phyloP scores from a whole-genome alignment of 495 filamentous ascomycete species.

The Staphylotrichum longicolle region DNA sequence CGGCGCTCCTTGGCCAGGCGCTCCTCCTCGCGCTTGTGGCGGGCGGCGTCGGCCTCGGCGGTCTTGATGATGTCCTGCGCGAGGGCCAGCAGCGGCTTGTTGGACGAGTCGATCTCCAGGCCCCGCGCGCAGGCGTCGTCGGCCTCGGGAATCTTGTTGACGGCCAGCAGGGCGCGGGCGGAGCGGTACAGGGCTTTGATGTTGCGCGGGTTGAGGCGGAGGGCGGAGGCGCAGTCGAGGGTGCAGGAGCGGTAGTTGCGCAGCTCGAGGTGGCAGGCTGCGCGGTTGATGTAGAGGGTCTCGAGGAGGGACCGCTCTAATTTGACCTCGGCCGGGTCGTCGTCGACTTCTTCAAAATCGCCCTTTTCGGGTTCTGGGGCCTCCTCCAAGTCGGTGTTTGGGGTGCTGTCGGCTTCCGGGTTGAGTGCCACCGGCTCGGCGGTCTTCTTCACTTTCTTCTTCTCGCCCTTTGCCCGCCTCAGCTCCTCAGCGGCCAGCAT shows the following conservation, averaged over 20 bases:
- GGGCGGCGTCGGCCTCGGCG: slow-evolving; percentile 36
- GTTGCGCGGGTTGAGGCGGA: slow-evolving; percentile 73
- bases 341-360: slow-evolving; percentile 37
- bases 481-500: slow-evolving; percentile 61
- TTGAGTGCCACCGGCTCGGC: slow-evolving; percentile 27
- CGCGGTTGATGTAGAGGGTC: slow-evolving; percentile 77
- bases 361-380: slow-evolving; percentile 22
- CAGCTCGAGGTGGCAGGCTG: slow-evolving; percentile 72
- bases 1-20: slow-evolving; percentile 46
- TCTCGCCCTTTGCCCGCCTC: slow-evolving; percentile 33
- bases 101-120: slow-evolving; percentile 60
- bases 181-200: slow-evolving; percentile 89
- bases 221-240: slow-evolving; percentile 74
- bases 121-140: slow-evolving; percentile 71
- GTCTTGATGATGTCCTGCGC: slow-evolving; percentile 54
- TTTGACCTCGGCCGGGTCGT: slow-evolving; percentile 50
- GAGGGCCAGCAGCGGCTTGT: slow-evolving; percentile 54
- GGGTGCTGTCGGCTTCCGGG: slow-evolving; percentile 36
- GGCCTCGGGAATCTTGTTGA: slow-evolving; percentile 72
- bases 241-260: slow-evolving; percentile 80
- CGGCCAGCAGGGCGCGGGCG: slow-evolving; percentile 66
- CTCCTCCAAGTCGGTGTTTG: slow-evolving; percentile 26
- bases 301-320: slow-evolving; percentile 64
- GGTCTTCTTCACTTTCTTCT: slow-evolving; percentile 32
- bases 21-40: slow-evolving; percentile 49